Percentiles rank a stretch among this genome's conserved stretches.
Conservation (phyloP, 140 eudicot species). For the Eryngium alpinum region DNA sequence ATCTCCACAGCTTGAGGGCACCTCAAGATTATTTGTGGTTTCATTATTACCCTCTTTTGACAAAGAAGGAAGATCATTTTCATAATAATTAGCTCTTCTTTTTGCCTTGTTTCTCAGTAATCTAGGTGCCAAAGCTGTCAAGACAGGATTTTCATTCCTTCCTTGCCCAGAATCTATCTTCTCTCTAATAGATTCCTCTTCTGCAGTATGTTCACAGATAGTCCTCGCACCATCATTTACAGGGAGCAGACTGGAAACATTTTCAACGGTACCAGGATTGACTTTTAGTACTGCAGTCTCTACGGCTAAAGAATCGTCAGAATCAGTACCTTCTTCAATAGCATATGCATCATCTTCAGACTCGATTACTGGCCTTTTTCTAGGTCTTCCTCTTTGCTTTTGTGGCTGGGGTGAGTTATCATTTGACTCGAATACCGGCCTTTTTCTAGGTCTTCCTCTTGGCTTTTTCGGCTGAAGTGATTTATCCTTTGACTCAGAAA, state of each 20-base stretch:
- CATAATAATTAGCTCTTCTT: conserved; percentile 15
- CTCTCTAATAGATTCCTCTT: conserved; percentile 12
- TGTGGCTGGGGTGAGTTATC: not conserved
- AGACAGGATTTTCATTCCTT: conserved; percentile 7
- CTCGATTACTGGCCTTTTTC: conserved; percentile 26
- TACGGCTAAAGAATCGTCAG: not conserved
- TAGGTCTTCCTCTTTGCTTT: conserved; percentile 46
- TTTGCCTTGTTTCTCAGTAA: conserved; percentile 25
- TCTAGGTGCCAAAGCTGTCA: conserved; percentile 16
- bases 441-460: conserved; percentile 53
- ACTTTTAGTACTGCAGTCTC: not conserved
- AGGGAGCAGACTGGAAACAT: conserved; percentile 15
- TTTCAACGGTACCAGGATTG: not conserved
- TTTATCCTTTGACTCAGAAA: not conserved
- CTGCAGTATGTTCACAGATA: conserved; percentile 11
- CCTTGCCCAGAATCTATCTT: conserved; percentile 13
- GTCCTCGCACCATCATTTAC: conserved; percentile 7
- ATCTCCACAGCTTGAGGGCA: conserved; percentile 11
- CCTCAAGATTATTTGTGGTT: conserved; percentile 17
- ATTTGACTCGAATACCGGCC: conserved; percentile 16
- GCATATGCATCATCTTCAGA: conserved; percentile 18
- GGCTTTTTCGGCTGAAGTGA: conserved; percentile 20
- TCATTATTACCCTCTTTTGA: conserved; percentile 17
- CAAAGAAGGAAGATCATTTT: conserved; percentile 10
- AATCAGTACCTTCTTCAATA: conserved; percentile 17